Evolutionary conservation across 2,329 filamentous ascomycete genomes (phyloP).

Genomic region (Cladosporium sp.): DNA sequence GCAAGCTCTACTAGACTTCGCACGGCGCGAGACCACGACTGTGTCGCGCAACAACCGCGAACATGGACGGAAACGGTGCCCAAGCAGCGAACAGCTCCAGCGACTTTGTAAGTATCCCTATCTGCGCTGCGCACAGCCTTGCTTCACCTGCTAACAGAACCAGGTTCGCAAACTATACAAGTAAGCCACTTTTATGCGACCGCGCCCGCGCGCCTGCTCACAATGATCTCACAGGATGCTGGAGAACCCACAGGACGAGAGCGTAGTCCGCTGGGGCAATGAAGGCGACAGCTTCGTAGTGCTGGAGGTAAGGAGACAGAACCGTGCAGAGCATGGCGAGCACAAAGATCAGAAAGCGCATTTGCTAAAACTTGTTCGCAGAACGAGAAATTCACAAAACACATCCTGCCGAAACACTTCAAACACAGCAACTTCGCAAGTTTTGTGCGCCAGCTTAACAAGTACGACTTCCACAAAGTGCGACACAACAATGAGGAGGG

Average conservation of each 20-base stretch:
- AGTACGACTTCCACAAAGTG: constrained; percentile 87
- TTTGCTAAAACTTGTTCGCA: constrained; percentile 41
- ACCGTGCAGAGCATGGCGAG: constrained; percentile 9
- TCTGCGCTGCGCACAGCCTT: constrained; percentile 17
- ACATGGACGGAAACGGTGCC: constrained; percentile 48
- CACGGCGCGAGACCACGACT: constrained; percentile 6
- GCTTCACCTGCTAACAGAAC: constrained; percentile 22
- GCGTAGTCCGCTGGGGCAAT: constrained; percentile 93
- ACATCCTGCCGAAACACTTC: constrained; percentile 95
- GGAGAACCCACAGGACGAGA: constrained; percentile 88
- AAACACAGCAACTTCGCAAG: constrained; percentile 88
- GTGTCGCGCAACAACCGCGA: constrained; percentile 21
- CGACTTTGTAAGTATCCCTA: constrained; percentile 75
- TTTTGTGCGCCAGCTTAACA: constrained; percentile 69
- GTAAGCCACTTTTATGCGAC: constrained; percentile 56
- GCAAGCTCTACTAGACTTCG: constrained; percentile 18
- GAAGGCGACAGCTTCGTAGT: constrained; percentile 96
- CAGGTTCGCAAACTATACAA: constrained; percentile 98
- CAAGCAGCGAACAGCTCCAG: constrained; percentile 76
- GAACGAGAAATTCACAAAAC: constrained; percentile 98
- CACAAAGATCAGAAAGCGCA: neutral
- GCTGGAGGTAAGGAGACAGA: constrained; percentile 67
- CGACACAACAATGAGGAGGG: constrained; percentile 86
- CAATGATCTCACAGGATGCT: constrained; percentile 69
- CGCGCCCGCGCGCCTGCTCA: constrained; percentile 13